These are phyloP conservation scores for Tulasnella sp. DNA, from an alignment of 768 basidiomycete genomes.

Conservation along the genomic window DNA sequence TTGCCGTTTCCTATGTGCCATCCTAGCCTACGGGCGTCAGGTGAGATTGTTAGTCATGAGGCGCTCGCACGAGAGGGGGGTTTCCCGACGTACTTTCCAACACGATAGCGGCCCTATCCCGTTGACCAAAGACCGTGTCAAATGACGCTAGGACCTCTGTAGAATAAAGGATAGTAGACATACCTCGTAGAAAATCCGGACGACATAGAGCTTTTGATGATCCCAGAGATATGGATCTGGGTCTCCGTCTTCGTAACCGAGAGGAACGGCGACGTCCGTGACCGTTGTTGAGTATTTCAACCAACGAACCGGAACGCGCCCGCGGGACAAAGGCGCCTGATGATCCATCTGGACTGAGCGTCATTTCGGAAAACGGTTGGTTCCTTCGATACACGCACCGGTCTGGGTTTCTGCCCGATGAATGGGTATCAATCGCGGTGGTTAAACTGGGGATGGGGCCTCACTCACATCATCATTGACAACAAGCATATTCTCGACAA, in stretches of 20 bases:
- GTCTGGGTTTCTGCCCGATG: neutral
- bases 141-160: neutral
- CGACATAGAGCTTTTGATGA: slow-evolving; percentile 14
- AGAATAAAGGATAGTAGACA: neutral
- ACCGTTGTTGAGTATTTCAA: neutral
- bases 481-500: slow-evolving; percentile 1
- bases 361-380: neutral
- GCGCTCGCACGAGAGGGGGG: neutral
- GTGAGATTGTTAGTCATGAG: too few relatives aligned
- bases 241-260: slow-evolving; percentile 19
- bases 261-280: slow-evolving; percentile 15
- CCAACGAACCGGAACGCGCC: neutral
- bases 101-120: neutral
- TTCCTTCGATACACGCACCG: neutral
- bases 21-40: neutral
- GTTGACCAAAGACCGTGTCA: neutral
- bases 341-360: neutral
- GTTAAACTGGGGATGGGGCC: neutral
- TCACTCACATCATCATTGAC: neutral
- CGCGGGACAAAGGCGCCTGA: neutral
- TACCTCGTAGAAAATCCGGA: slow-evolving; percentile 18
- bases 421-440: neutral
- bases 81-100: neutral
- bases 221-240: slow-evolving; percentile 5
- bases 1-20: neutral